These are phyloP conservation scores for Ricinus communis DNA, from an alignment of 345 rosid species.

Conservation along the genomic window DNA sequence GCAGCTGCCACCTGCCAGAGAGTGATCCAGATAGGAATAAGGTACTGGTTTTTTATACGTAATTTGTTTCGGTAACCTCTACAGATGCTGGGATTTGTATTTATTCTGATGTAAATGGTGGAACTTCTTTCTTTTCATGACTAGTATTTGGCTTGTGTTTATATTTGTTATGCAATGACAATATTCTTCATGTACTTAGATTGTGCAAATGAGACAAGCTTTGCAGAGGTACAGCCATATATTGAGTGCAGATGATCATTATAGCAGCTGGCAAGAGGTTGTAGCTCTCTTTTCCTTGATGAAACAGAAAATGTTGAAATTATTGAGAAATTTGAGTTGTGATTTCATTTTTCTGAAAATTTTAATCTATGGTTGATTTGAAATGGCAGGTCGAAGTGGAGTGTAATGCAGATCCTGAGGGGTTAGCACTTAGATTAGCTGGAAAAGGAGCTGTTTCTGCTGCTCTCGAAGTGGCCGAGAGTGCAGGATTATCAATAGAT, in stretches of 20 bases:
- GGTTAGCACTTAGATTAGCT: slow-evolving; percentile 92
- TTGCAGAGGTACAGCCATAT: slow-evolving; percentile 89
- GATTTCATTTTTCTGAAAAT: not conserved
- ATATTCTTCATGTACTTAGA: slow-evolving; percentile 38
- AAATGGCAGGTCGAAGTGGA: slow-evolving; percentile 77
- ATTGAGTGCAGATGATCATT: slow-evolving; percentile 76
- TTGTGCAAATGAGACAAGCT: slow-evolving; percentile 79
- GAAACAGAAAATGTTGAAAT: slow-evolving; percentile 6
- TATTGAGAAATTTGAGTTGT: not conserved
- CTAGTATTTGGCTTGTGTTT: not conserved
- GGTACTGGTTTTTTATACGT: slow-evolving; percentile 40
- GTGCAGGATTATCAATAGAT: slow-evolving; percentile 82
- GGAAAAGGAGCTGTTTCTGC: slow-evolving; percentile 98
- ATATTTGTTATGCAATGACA: slow-evolving; percentile 4
- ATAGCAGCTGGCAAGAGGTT: slow-evolving; percentile 98
- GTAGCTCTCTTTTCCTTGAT: slow-evolving; percentile 27
- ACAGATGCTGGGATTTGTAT: slow-evolving; percentile 10
- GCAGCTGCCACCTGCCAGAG: slow-evolving; percentile 81
- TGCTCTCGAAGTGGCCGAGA: slow-evolving; percentile 96
- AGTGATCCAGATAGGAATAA: slow-evolving; percentile 61
- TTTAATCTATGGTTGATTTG: slow-evolving; percentile 15
- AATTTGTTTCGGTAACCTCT: slow-evolving; percentile 5
- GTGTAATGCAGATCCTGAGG: slow-evolving; percentile 92
- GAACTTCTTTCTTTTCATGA: slow-evolving; percentile 8
- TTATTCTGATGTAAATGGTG: slow-evolving; percentile 14